A percentile compares a stretch with the other conserved stretches of the same genome.
Conservation (phyloP, 2,329 filamentous ascomycete genomes). For the Fusarium algeriense region DNA sequence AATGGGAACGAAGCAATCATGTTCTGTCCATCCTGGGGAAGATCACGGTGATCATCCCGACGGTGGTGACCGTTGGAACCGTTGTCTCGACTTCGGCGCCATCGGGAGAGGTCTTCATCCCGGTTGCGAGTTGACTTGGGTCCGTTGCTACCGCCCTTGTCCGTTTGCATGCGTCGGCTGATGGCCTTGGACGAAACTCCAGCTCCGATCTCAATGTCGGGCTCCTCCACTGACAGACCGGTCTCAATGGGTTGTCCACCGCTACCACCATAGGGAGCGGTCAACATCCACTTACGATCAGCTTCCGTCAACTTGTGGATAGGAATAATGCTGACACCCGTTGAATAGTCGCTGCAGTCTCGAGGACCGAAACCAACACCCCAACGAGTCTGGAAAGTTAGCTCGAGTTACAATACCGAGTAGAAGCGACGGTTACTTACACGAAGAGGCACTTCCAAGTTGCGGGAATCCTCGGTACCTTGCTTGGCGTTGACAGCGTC, state of each 20-base stretch:
- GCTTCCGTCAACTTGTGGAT: constrained; percentile 94
- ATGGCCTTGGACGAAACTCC: constrained; percentile 95
- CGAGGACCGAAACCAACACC: constrained; percentile 96
- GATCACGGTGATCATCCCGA: constrained; percentile 41
- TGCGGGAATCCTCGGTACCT: constrained; percentile 84
- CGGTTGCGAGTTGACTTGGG: constrained; percentile 70
- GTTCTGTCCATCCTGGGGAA: constrained; percentile 42
- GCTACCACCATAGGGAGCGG: constrained; percentile 91
- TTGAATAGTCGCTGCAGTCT: constrained; percentile 96
- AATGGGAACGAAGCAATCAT: constrained; percentile 53
- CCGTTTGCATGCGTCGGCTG: constrained; percentile 76
- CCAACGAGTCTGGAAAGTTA: constrained; percentile 82
- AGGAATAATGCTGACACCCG: constrained; percentile 91
- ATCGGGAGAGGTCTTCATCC: constrained; percentile 52
- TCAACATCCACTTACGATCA: constrained; percentile 97
- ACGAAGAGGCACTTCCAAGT: constrained; percentile 78
- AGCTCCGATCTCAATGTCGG: constrained; percentile 97
- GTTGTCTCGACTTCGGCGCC: constrained; percentile 52
- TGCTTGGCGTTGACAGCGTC: constrained; percentile 88
- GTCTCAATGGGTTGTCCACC: constrained; percentile 84
- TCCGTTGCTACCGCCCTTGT: constrained; percentile 73
- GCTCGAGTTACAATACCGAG: constrained; percentile 37
- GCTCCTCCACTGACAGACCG: constrained; percentile 93
- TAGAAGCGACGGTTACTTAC: constrained; percentile 60
- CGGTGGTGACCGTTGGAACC: constrained; percentile 41